Evolutionary conservation across 2,329 filamentous ascomycete genomes (phyloP), one percentile per base, ranked within the genome.

Genomic region (Verticillium nonalfalfae): DNA sequence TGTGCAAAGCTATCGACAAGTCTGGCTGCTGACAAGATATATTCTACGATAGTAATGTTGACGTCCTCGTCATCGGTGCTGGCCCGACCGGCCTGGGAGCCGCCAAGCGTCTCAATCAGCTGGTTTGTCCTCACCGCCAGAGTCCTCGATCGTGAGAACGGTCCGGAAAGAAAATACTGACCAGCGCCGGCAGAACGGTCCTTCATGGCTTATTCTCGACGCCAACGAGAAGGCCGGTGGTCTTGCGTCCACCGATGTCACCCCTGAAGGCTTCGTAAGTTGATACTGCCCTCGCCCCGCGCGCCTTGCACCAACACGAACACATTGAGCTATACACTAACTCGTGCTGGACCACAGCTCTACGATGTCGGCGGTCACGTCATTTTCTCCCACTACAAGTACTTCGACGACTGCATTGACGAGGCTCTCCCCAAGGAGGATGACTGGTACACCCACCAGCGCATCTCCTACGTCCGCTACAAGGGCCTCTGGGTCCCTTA

Each of bases 371-470:
- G 93, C 75, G 93, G 93, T 71, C 93, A 97, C 80, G 93, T 97
- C 79, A 97, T 97, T 81, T 97, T 97, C 86, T 97, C 93, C 70
- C 93, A 97, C 86, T 99, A 99, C 90, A 97, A 97, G 83, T 99
- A 99, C 87, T 99, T 99, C 77, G 95, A 99, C 81, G 95, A 99
- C 83, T 96, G 91, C 82, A 89, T 99, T 75, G 86, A 98, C 76
- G 95, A 99, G 84, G 95, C 95, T 59, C 88, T 99, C 52, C 95
- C 95, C 71, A 92, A 92, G 73, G 87, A 93, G 63, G 89, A 91
- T 63, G 95, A 99, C 81, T 99, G 95, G 95, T 98, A 90, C 81
- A 91, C 88, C 67, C 95, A 99, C 83, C 90, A 99, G 84, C 93
- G 95, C 75, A 95, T 99, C 79, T 99, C 95, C 66, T 99, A 99